Evolutionary conservation across 148 eudicot genomes (phyloP).

Genomic region (Camellia sinensis): DNA sequence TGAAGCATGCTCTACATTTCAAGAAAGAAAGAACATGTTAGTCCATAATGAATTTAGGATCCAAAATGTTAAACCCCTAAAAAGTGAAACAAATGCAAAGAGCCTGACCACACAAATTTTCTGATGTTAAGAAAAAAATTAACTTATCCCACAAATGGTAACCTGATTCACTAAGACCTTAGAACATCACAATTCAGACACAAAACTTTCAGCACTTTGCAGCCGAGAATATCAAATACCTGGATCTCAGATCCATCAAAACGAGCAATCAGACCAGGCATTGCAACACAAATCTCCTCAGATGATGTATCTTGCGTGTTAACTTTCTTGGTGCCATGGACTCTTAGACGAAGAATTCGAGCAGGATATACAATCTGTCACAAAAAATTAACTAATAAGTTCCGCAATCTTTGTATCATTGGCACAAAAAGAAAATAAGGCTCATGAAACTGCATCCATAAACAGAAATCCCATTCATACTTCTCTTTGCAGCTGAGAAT

Average conservation of each 20-base stretch:
- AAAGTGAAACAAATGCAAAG: background rate
- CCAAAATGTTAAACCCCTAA: constrained; percentile 4
- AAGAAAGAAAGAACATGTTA: constrained; percentile 28
- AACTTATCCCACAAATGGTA: background rate
- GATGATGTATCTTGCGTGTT: constrained; percentile 62
- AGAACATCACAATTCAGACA: background rate
- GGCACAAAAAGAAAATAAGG: background rate
- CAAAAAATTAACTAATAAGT: constrained; percentile 8
- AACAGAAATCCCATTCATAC: background rate
- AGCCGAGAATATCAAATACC: constrained; percentile 41
- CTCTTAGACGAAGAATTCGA: constrained; percentile 69
- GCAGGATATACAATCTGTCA: constrained; percentile 66
- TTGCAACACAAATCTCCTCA: constrained; percentile 82
- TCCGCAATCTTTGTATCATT: background rate
- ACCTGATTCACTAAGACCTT: background rate
- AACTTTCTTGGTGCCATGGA: constrained; percentile 77
- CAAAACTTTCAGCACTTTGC: background rate
- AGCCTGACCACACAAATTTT: background rate
- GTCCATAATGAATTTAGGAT: background rate
- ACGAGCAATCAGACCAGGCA: constrained; percentile 83
- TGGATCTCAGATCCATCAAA: constrained; percentile 85
- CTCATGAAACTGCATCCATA: background rate
- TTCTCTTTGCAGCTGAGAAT: background rate
- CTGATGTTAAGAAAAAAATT: background rate
- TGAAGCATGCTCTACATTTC: constrained; percentile 71